Conservation (phyloP, 768 basidiomycete genomes). For the Chalciporus chontae region DNA sequence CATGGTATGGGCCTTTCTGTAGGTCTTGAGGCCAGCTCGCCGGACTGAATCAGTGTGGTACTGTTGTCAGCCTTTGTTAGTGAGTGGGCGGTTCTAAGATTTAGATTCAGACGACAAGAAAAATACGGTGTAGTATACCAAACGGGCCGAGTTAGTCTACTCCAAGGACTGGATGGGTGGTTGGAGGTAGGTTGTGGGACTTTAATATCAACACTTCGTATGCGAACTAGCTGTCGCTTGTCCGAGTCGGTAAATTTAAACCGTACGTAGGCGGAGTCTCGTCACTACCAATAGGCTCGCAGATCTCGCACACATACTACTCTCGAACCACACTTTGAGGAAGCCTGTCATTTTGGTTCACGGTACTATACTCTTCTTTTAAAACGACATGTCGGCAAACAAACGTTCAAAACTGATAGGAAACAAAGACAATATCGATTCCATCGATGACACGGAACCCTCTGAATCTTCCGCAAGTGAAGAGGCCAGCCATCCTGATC, state of each 20-base stretch:
- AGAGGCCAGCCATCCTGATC: slow-evolving; percentile 11
- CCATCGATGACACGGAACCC: slow-evolving; percentile 5
- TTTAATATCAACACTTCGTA: background rate
- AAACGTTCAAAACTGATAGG: slow-evolving; percentile 51
- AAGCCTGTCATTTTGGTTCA: background rate
- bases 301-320: too few relatives aligned
- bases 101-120: slow-evolving; percentile 19
- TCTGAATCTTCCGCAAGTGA: slow-evolving; percentile 13
- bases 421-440: slow-evolving; percentile 14
- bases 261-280: background rate
- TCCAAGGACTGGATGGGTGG: slow-evolving; percentile 2
- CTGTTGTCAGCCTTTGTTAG: slow-evolving; percentile 5
- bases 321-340: background rate
- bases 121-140: background rate
- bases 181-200: slow-evolving; percentile 1
- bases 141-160: slow-evolving; percentile 7
- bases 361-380: background rate
- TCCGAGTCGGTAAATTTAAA: too few relatives aligned
- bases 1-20: slow-evolving; percentile 22
- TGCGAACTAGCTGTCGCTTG: background rate
- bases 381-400: slow-evolving; percentile 42
- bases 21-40: slow-evolving; percentile 8
- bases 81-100: slow-evolving; percentile 6
- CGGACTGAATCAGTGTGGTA: slow-evolving; percentile 3
- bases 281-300: too few relatives aligned